phyloP scores from a whole-genome alignment of 2,329 filamentous ascomycete genomes.

The Alternaria triticina region DNA sequence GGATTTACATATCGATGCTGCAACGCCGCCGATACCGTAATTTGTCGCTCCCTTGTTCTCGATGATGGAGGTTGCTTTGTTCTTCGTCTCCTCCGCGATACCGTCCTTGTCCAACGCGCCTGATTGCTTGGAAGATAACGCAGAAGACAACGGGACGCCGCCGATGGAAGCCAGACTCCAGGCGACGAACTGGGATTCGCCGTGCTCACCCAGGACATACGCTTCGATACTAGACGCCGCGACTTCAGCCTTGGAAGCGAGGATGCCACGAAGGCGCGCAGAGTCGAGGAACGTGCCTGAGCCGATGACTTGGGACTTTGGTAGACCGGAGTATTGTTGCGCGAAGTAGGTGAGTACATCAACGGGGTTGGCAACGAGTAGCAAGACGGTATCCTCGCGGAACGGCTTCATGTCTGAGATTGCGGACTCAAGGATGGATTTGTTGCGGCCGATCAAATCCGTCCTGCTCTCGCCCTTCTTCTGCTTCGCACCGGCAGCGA shows the following conservation, averaged over 20 bases:
- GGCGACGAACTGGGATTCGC: conserved; percentile 23
- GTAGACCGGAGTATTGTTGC: conserved; percentile 18
- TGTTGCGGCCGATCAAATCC: conserved; percentile 29
- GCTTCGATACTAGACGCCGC: conserved; percentile 20
- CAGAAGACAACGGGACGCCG: conserved; percentile 11
- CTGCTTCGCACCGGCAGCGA: conserved; percentile 27
- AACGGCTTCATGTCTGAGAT: conserved; percentile 30
- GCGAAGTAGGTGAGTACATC: conserved; percentile 30
- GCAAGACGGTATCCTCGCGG: conserved; percentile 17
- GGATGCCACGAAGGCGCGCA: conserved; percentile 22
- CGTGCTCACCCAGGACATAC: conserved; percentile 28
- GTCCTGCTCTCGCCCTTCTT: conserved; percentile 31
- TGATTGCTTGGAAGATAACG: not conserved
- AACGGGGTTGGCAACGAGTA: conserved; percentile 32
- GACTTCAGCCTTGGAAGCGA: conserved; percentile 18
- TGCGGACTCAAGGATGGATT: conserved; percentile 26
- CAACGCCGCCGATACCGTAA: conserved; percentile 28
- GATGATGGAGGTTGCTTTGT: conserved; percentile 22
- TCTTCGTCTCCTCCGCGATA: conserved; percentile 20
- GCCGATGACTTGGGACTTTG: conserved; percentile 23
- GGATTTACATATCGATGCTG: conserved; percentile 22
- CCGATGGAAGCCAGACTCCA: conserved; percentile 21
- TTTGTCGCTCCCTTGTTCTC: conserved; percentile 29
- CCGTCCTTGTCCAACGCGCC: conserved; percentile 5
- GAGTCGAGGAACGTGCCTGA: conserved; percentile 30